Base-by-base conservation (phyloP, 495 filamentous ascomycete species). In the Xylaria flabelliformis region DNA sequence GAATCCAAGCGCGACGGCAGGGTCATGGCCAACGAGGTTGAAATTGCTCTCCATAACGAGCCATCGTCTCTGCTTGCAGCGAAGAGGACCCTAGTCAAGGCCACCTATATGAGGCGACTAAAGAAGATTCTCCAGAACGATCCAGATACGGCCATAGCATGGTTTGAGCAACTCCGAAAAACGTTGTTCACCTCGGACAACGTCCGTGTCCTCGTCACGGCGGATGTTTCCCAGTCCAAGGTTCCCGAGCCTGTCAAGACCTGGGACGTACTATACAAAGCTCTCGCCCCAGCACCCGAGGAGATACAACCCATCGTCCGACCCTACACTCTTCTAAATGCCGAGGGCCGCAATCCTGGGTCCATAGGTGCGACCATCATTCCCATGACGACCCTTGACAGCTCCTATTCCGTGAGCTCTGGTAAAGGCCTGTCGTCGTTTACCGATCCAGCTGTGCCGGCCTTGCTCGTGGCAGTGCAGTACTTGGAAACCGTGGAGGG, bases 401-500 rank as follows among this genome's bases (percentile, higher is more conserved):
- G 91, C n/a, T 97, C 93, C 4, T 98, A 92, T 84, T 91, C 90
- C 36, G 86, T 94, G 55, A 89, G 92, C 70, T 91, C 92, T 21
- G 88, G 89, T 55, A 87, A 87, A 24, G 96, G 96, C 51, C 89
- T 95, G 2, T 85, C 88, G 55, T 92, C 90, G 0, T 94, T 91
- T 76, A 85, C 88, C 53, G 90, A 97, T 75, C 93, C 94, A 0
- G 85, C 86, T 32, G 84, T 98, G 15, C 95, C 96, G 2, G 91
- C 97, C 2, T 84, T 96, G 61, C 86, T 97, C 73, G 93, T 98
- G 12, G 95, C 94, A 1, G 88, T 92, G 41, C 88, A 94, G 13
- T 98, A 97, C 80, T 91, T 99, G 72, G 95, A 97, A 74, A 90
- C 94, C 0, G 92, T 96, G 21, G 97, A 98, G 82, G 96, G 96